phyloP scores from a whole-genome alignment of 2,329 filamentous ascomycete species.

The Stachybotrys elegans region DNA sequence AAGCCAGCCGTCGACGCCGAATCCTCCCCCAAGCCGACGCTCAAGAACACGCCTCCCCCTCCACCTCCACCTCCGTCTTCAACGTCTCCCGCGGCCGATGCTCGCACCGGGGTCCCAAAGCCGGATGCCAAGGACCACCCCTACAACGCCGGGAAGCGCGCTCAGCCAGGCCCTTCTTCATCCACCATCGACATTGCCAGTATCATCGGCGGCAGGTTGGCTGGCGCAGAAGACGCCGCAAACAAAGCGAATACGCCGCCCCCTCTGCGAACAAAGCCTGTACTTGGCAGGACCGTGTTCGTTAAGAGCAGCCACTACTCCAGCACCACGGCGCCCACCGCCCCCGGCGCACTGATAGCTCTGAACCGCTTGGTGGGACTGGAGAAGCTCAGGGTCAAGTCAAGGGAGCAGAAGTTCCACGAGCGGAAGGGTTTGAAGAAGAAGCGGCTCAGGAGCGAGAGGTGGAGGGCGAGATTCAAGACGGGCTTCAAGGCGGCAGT shows the following conservation, averaged over 20 bases:
- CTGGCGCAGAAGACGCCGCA: slow-evolving; percentile 13
- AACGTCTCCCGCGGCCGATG: neutral
- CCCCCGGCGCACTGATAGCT: slow-evolving; percentile 37
- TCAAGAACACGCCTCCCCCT: slow-evolving; percentile 15
- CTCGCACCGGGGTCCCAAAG: neutral
- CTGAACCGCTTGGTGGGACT: slow-evolving; percentile 31
- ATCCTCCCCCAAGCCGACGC: slow-evolving; percentile 1
- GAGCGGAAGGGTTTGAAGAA: slow-evolving; percentile 71
- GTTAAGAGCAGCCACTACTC: slow-evolving; percentile 20
- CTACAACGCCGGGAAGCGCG: slow-evolving; percentile 20
- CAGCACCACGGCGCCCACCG: slow-evolving; percentile 30
- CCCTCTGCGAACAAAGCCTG: slow-evolving; percentile 22
- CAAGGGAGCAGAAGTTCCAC: slow-evolving; percentile 60
- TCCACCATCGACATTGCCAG: slow-evolving; percentile 25
- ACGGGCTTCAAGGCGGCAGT: slow-evolving; percentile 62
- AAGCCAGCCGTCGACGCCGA: slow-evolving; percentile 2
- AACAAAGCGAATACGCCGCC: slow-evolving; percentile 16
- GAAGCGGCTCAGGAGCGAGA: slow-evolving; percentile 66
- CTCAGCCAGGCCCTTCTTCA: slow-evolving; percentile 9
- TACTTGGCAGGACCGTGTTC: slow-evolving; percentile 35
- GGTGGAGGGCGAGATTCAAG: slow-evolving; percentile 67
- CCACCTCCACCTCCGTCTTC: slow-evolving; percentile 13
- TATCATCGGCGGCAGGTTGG: slow-evolving; percentile 26
- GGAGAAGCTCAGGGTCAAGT: slow-evolving; percentile 57
- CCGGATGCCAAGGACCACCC: slow-evolving; percentile 6